Evolutionary conservation across 2,329 filamentous ascomycete species (phyloP).

Genomic region (Cladosporium colombiae): DNA sequence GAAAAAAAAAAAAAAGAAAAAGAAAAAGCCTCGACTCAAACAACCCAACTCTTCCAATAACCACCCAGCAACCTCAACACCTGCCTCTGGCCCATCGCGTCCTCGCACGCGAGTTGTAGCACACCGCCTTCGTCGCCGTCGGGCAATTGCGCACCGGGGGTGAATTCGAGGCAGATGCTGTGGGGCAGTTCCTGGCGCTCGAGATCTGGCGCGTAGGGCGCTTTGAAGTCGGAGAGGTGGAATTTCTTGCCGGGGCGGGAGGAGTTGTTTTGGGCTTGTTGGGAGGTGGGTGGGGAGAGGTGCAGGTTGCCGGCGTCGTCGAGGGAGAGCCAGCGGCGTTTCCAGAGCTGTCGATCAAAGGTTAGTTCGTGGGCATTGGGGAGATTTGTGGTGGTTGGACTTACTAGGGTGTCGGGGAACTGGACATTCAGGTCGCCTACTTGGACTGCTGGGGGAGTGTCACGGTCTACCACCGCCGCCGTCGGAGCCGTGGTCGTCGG

Average conservation of each 20-base stretch:
- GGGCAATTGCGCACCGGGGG: slow-evolving; percentile 24
- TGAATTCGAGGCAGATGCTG: slow-evolving; percentile 68
- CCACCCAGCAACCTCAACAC: slow-evolving; percentile 43
- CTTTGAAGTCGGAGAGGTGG: slow-evolving; percentile 79
- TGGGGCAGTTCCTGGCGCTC: slow-evolving; percentile 92
- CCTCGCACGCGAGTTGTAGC: slow-evolving; percentile 64
- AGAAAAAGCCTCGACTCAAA: neutral
- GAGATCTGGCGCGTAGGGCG: slow-evolving; percentile 80
- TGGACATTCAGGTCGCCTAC: slow-evolving; percentile 94
- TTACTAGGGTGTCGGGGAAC: slow-evolving; percentile 83
- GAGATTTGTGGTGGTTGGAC: slow-evolving; percentile 29
- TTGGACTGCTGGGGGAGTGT: slow-evolving; percentile 60
- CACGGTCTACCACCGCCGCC: slow-evolving; percentile 28
- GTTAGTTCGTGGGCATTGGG: neutral
- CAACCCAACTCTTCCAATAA: slow-evolving; percentile 34
- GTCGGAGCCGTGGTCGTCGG: neutral
- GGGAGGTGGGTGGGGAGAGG: slow-evolving; percentile 68
- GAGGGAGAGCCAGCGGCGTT: slow-evolving; percentile 83
- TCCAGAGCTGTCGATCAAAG: slow-evolving; percentile 67
- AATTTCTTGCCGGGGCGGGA: slow-evolving; percentile 60
- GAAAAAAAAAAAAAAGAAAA: neutral
- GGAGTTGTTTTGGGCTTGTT: slow-evolving; percentile 30
- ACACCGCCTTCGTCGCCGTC: slow-evolving; percentile 49
- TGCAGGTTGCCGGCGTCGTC: slow-evolving; percentile 83
- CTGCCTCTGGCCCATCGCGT: slow-evolving; percentile 54